phyloP scores from a whole-genome alignment of 352 stramenopile genomes.

The Blastocystis sp. region DNA sequence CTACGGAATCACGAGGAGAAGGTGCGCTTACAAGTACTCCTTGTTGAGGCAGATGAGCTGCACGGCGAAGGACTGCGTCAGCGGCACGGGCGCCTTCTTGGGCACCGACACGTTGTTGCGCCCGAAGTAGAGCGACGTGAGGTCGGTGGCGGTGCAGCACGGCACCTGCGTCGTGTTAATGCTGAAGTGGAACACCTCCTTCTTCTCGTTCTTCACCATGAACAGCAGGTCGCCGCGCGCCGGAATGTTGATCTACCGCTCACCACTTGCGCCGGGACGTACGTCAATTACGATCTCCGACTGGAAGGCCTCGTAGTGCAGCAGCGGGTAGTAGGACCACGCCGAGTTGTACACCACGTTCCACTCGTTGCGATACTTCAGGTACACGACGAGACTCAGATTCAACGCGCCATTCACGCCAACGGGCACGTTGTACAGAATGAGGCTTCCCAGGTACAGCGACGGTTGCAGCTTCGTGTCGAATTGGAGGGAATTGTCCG shows the following conservation, averaged over 20 bases:
- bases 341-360: slow-evolving; percentile 65
- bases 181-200: slow-evolving; percentile 46
- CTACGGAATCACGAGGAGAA: background rate
- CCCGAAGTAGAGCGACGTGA: slow-evolving; percentile 63
- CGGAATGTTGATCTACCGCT: slow-evolving; percentile 46
- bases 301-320: slow-evolving; percentile 31
- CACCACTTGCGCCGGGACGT: background rate
- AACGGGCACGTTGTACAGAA: slow-evolving; percentile 67
- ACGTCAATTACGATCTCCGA: slow-evolving; percentile 68
- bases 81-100: slow-evolving; percentile 15
- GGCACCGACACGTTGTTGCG: slow-evolving; percentile 57
- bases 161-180: slow-evolving; percentile 68
- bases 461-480: slow-evolving; percentile 66
- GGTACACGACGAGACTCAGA: slow-evolving; percentile 62
- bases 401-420: slow-evolving; percentile 1
- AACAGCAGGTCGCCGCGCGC: slow-evolving; percentile 46
- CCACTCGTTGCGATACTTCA: slow-evolving; percentile 70
- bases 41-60: slow-evolving; percentile 58
- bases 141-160: slow-evolving; percentile 2
- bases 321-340: slow-evolving; percentile 57
- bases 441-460: slow-evolving; percentile 44
- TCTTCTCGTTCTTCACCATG: slow-evolving; percentile 66
- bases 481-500: slow-evolving; percentile 56
- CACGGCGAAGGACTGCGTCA: slow-evolving; percentile 63
- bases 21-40: background rate